Evolutionary conservation across 768 basidiomycete genomes (phyloP), one percentile per base, ranked within the genome.

Genomic region (Lyophyllum semitale): DNA sequence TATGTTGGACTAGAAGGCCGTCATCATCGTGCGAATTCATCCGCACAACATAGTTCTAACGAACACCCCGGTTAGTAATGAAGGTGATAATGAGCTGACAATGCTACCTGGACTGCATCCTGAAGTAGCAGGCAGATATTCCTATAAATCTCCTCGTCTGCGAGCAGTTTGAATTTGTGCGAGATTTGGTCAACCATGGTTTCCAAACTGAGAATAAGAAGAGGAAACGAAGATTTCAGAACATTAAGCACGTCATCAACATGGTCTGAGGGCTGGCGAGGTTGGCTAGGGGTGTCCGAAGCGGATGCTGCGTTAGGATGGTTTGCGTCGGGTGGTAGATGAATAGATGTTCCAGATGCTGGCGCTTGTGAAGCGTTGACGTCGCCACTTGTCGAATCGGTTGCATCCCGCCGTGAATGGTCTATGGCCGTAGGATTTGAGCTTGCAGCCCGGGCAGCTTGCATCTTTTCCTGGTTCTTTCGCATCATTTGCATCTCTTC

Each of bases 151-250:
- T 98, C 95, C 71, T 99, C 97, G 55, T 99, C 97, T 2, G 85
- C 81, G 1, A 83, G 80, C 2, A 90, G 84, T 69, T 97, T 96
- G 76, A 98, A 96, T 48, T 94, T 84, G 55, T 86, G 83, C 20
- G 85, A 80, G 59, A 99, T 90, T 71, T 98, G 95, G 61, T 99
- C 97, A 4, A 95, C 90, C 82, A 98, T 90, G 15, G 93, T 95
- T 74, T 99, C 97, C 79, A 99, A 80, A 53, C 94, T 97, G 20
- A 98, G 77, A 27, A 96, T 92, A 32, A 99, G 81, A 7, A 99
- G 80, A 0, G 97, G 97, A 79, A 95, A 97, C 0, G 93, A 88
- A 0, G 96, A 97, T 75, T 99, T 98, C 63, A 98, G 78, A 33
- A 93, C 87, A 66, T 95, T 89, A 38, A 95, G 84, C 54, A 98